These are phyloP conservation scores for Solanum bulbocastanum DNA, from an alignment of 257 asterid species.

Conservation along the genomic window DNA sequence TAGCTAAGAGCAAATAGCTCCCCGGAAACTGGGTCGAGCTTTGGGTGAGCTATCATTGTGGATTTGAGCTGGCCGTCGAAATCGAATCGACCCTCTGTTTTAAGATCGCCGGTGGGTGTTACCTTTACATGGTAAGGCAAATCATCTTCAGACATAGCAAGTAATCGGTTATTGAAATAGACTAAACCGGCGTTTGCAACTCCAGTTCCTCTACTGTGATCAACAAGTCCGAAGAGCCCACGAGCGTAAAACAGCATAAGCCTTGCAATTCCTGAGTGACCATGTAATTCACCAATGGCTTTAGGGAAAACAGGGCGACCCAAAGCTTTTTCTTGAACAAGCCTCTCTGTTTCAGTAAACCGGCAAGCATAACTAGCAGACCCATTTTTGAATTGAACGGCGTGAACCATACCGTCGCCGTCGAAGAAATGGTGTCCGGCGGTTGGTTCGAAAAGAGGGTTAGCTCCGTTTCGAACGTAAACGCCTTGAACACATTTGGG, in stretches of 20 bases:
- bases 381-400: constrained; percentile 58
- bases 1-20: constrained; percentile 89
- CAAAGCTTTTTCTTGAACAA: constrained; percentile 53
- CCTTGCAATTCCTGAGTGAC: constrained; percentile 88
- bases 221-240: constrained; percentile 58
- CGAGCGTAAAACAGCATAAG: constrained; percentile 77
- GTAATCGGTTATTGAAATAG: constrained; percentile 58
- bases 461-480: constrained; percentile 89
- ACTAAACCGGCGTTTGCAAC: constrained; percentile 96
- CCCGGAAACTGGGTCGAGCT: constrained; percentile 77
- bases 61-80: constrained; percentile 49
- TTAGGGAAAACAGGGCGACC: constrained; percentile 92
- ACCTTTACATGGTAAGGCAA: constrained; percentile 75
- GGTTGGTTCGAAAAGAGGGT: constrained; percentile 71
- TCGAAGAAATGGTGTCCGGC: constrained; percentile 98
- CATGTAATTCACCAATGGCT: constrained; percentile 94
- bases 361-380: constrained; percentile 72
- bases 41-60: constrained; percentile 97
- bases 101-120: constrained; percentile 56
- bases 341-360: constrained; percentile 73
- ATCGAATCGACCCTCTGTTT: constrained; percentile 52
- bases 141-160: constrained; percentile 98
- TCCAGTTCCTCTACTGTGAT: constrained; percentile 69
- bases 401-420: constrained; percentile 98
- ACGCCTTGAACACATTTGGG: constrained; percentile 65